Evolutionary conservation across 345 rosid genomes (phyloP), one percentile per base, ranked within the genome.

Genomic region (Lepidium didymum): DNA sequence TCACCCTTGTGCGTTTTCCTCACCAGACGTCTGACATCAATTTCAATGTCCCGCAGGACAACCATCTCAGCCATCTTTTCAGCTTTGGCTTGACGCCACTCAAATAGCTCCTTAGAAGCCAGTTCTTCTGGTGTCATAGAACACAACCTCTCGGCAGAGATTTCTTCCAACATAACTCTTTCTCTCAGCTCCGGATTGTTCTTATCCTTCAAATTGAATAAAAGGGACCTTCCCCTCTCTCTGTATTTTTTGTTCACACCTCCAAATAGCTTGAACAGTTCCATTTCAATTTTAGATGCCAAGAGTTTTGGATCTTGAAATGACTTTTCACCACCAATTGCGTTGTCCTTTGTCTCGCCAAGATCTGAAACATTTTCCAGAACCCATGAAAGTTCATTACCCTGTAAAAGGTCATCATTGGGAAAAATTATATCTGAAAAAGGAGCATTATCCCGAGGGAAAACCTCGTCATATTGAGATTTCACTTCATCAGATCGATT

Each of bases 1-100:
- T 95, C 99, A 35, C 99, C 99, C 82, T 95, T 95, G 33, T 95
- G 99, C 2, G 99, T 95, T 78, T 95, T 91, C 81, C 79, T 95
- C 72, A 95, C 99, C 77, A 95, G 68, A 51, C 96, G 82, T 56
- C 96, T 81, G 14, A 87, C 78, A 67, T 89, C 96, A 71, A 83
- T 85, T 43, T 88, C 89, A 42, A 88, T 67, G 75, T 91, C 96
- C 14, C 84, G 91, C 73, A 95, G 78, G 42, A 95, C 92, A 43
- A 91, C 96, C 96, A 91, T 95, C 67, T 91, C 87, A 29, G 99
- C 99, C 80, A 95, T 77, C 77, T 91, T 86, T 70, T 95, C 96
- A 4, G 97, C 99, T 82, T 95, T 95, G 7, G 97, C 99, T 77
- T 86, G 89, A 42, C 99, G 86, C 99, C 99, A 95, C 64, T 91